Conservation (phyloP, 2,329 filamentous ascomycete species). For the Ascochyta viciae-villosae region DNA sequence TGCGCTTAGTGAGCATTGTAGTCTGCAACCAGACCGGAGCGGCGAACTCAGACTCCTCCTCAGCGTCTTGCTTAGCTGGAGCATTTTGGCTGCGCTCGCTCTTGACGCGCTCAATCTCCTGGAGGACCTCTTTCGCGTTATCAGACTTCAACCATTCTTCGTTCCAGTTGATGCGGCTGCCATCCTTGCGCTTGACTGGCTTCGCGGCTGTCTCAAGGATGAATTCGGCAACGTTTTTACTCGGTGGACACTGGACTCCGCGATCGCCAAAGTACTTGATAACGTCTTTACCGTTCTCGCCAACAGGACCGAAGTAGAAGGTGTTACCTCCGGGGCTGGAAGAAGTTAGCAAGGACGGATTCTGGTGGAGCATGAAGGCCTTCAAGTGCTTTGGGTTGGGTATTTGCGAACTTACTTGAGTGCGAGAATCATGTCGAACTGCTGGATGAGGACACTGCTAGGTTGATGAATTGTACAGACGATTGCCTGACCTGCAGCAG, state of each 20-base stretch:
- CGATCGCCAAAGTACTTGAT: constrained; percentile 72
- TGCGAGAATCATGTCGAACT: constrained; percentile 77
- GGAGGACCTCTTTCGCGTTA: constrained; percentile 64
- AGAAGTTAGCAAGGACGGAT: neutral
- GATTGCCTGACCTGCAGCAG: constrained; percentile 72
- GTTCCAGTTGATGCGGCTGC: constrained; percentile 72
- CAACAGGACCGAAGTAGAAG: constrained; percentile 77
- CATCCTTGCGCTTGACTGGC: constrained; percentile 59
- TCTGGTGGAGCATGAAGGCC: constrained; percentile 33
- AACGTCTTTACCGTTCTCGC: constrained; percentile 69
- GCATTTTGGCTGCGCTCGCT: constrained; percentile 61
- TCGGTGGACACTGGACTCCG: constrained; percentile 70
- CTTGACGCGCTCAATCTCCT: constrained; percentile 72
- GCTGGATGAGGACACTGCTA: constrained; percentile 70
- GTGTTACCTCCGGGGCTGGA: constrained; percentile 67
- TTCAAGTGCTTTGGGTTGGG: neutral
- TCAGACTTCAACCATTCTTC: constrained; percentile 74
- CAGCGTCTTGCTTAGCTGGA: constrained; percentile 15
- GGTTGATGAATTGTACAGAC: constrained; percentile 79
- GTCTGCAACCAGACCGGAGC: constrained; percentile 70
- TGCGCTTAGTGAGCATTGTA: constrained; percentile 70
- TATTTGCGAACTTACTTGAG: constrained; percentile 55
- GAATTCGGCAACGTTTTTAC: constrained; percentile 71
- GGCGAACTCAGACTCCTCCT: constrained; percentile 65
- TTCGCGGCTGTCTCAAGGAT: constrained; percentile 71